Evolutionary conservation across 805 yeast species (phyloP), one percentile per base, ranked within the genome.

Genomic region (Candida taoyuanica): DNA sequence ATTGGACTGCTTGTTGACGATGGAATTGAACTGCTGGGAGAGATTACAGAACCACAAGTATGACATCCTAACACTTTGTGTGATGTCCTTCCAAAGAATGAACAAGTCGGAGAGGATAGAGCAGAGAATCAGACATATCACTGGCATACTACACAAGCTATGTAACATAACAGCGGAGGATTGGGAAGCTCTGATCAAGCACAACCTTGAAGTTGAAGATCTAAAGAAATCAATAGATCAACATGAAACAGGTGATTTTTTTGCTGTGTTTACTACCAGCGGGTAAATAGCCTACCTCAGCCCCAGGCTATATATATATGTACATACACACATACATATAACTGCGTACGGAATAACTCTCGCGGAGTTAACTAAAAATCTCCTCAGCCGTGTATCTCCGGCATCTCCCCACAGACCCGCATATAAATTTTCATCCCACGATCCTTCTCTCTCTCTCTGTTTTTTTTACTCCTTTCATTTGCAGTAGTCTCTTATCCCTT

Each of bases 11-110:
- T 25, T 55, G 6, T 34, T 38, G 1, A n/a, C 43, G 2, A 20
- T 48, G 2, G 48, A 48, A 18, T 8, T 44, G 15, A 50, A 47
- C 18, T 35, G 53, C 15, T 55, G 58, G 58, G 49, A 49, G 23
- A 41, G 56, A 17, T 20, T 55, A 3, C 19, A 29, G 5, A 25
- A 33, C 0, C 52, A 52, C 21, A 41, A 43, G 16, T 47, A 38
- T 23, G 58, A 55, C 35, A 23, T 55, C 3, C 25, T 51, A 9
- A 58, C 46, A 0, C 48, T 54, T 50, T 27, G 46, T 13, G 28
- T 43, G 1, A 37, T 55, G 33, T 21, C 41, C 7, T 48, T 35
- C 32, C 37, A 32, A 14, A 44, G 43, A 12, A 40, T 39, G 13
- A 29, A 42, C 5, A 33, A 39, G 17, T 28, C 40, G 13, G 36